A percentile compares a stretch with the other conserved stretches of the same genome.
Conservation (phyloP, 257 asterid species). For the Solanum lycopersicoides region DNA sequence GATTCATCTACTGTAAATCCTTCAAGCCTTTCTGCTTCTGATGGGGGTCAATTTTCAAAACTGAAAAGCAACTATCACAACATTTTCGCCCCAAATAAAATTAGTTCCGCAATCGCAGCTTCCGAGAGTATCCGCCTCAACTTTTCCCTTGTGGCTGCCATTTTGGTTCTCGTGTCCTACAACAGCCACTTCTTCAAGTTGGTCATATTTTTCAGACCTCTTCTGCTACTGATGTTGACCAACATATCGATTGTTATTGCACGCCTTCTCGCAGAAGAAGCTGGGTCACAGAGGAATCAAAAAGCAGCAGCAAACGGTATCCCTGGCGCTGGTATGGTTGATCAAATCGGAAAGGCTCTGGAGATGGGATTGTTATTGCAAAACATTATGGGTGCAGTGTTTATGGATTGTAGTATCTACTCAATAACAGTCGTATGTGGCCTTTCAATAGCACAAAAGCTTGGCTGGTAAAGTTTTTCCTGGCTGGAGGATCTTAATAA, state of each 20-base stretch:
- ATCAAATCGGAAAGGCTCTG: slow-evolving; percentile 52
- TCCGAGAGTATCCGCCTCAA: slow-evolving; percentile 47
- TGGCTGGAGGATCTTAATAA: background rate
- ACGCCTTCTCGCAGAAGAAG: slow-evolving; percentile 20
- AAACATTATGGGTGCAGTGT: slow-evolving; percentile 39
- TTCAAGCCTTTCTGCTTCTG: slow-evolving; percentile 2
- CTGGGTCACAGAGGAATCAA: slow-evolving; percentile 7
- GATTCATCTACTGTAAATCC: slow-evolving; percentile 19
- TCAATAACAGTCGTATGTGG: slow-evolving; percentile 45
- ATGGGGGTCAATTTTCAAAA: slow-evolving; percentile 8
- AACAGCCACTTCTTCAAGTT: slow-evolving; percentile 22
- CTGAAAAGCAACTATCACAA: slow-evolving; percentile 8
- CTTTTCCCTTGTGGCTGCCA: slow-evolving; percentile 47
- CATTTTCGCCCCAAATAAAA: slow-evolving; percentile 23
- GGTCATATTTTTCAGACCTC: slow-evolving; percentile 40
- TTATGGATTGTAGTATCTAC: slow-evolving; percentile 65
- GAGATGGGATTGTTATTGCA: slow-evolving; percentile 43
- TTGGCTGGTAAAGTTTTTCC: slow-evolving; percentile 19
- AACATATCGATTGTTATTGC: slow-evolving; percentile 48
- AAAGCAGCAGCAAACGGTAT: slow-evolving; percentile 9
- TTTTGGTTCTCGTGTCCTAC: slow-evolving; percentile 49
- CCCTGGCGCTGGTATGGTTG: slow-evolving; percentile 25
- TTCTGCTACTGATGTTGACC: slow-evolving; percentile 56
- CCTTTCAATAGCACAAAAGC: slow-evolving; percentile 20
- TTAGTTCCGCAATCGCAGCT: slow-evolving; percentile 45